Evolutionary conservation across 2,329 filamentous ascomycete species (phyloP), one percentile per base, ranked within the genome.

Genomic region (Neonectria ditissima): DNA sequence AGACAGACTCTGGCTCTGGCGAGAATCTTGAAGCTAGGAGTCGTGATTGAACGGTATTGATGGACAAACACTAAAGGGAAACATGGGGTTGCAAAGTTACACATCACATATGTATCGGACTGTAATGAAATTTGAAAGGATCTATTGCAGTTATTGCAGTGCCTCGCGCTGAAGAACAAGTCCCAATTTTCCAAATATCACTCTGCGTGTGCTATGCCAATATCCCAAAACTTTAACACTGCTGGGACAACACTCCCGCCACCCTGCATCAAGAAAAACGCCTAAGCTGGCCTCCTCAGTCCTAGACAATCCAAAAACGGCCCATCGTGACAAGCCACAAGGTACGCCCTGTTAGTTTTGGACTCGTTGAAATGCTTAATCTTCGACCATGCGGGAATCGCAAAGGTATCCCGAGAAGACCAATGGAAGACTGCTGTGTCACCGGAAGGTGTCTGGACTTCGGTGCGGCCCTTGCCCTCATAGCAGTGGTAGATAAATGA

Each of bases 401-500:
- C 83, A 70, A 87, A 87, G 0, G 84, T 87, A 68, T 88, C 86
- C 0, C 81, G 78, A 9, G 76, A 65, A 41, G 78, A 77, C 84
- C 86, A 87, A 1, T 61, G 57, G 30, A 83, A 75, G 4, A 73
- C 76, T 53, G 77, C 69, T 4, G 75, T 78, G 30, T 75, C 67
- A 0, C 74, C 76, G 0, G 63, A 55, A 0, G 77, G 69, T 0
- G 74, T 66, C 5, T 78, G 76, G n/a, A 87, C 75, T 0, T 74
- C 73, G 0, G 80, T 81, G 28, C 75, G 70, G 0, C 86, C 86
- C 0, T 70, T 72, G 0, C 86, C 86, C 14, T 79, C 74, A 34
- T 85, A 79, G 52, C 86, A 82, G 74, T 88, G 85, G 65, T 86
- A 87, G 4, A 87, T 79, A 53, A 80, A 82, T 0, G 84, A 87